A percentile compares a stretch with the other conserved stretches of the same genome.
Conservation (phyloP, 2,329 filamentous ascomycete genomes). For the Fusarium penzigii region DNA sequence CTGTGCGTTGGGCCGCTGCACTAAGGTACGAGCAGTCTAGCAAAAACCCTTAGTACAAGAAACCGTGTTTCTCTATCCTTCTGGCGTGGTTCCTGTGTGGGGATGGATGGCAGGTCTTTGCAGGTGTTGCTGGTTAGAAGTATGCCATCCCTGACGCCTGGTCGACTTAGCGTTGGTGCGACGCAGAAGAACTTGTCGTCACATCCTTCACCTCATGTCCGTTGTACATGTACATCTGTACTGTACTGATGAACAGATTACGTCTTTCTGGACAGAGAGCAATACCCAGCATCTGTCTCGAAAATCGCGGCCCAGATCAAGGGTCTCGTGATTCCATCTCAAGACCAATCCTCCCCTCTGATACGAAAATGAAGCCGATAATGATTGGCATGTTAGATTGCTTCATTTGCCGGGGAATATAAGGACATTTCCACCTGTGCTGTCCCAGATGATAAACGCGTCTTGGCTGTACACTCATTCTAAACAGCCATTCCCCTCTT, state of each 20-base stretch:
- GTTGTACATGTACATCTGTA: not conserved
- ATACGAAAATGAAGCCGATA: no score
- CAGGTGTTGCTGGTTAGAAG: no score
- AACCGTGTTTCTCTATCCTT: conserved; percentile 23
- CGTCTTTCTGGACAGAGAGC: no score
- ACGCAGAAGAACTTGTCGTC: no score
- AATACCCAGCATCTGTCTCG: no score
- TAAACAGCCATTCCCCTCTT: conserved; percentile 17
- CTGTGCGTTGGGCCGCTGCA: conserved; percentile 25
- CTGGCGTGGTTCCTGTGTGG: conserved; percentile 24
- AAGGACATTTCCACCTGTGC: not conserved
- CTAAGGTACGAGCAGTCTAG: conserved; percentile 10
- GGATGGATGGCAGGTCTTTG: conserved; percentile 4
- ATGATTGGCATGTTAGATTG: no score
- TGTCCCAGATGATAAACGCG: conserved; percentile 15
- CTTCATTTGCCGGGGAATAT: not conserved
- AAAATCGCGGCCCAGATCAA: no score
- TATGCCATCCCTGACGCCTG: not conserved
- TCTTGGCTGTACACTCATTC: conserved; percentile 17
- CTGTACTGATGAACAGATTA: not conserved
- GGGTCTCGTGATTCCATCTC: no score
- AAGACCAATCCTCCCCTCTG: no score
- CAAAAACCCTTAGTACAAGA: conserved; percentile 13
- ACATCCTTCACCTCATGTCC: no score
- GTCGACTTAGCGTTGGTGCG: no score